Evolutionary conservation across 2,329 filamentous ascomycete genomes (phyloP).

Genomic region (Aureobasidium pullulans): DNA sequence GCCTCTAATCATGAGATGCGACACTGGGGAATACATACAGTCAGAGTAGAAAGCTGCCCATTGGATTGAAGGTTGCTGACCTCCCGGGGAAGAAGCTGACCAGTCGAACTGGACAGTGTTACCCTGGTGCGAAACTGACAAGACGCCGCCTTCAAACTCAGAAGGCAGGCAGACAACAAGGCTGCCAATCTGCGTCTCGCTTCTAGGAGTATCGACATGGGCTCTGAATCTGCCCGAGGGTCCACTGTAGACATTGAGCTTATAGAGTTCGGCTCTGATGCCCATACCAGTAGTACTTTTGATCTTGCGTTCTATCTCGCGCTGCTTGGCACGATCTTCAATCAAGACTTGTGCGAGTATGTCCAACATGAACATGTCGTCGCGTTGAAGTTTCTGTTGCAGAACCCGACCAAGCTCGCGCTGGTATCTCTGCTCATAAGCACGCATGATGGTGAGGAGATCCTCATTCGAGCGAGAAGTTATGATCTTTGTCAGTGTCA

Average conservation of each 20-base stretch:
- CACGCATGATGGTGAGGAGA: background rate
- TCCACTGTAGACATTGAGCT: slow-evolving; percentile 42
- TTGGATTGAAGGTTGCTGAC: slow-evolving; percentile 19
- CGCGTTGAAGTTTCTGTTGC: background rate
- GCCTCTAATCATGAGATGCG: too few relatives aligned
- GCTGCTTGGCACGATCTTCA: background rate
- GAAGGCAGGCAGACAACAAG: slow-evolving; percentile 21
- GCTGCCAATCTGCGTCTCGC: slow-evolving; percentile 20
- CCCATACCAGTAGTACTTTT: slow-evolving; percentile 17
- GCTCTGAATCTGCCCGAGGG: slow-evolving; percentile 19
- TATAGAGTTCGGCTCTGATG: slow-evolving; percentile 49
- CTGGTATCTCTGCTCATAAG: background rate
- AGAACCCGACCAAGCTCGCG: background rate
- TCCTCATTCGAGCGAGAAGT: background rate
- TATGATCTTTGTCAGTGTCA: background rate
- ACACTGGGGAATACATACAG: slow-evolving; percentile 23
- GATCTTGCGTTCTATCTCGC: background rate
- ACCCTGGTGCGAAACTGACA: slow-evolving; percentile 37
- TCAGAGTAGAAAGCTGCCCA: slow-evolving; percentile 51
- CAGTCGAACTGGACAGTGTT: slow-evolving; percentile 36
- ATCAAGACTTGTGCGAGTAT: background rate
- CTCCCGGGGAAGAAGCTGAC: slow-evolving; percentile 19
- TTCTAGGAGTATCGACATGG: slow-evolving; percentile 24
- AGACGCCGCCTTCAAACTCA: slow-evolving; percentile 31
- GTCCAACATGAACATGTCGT: background rate